These are phyloP conservation scores for Tubosaeta sp. DNA, from an alignment of 768 basidiomycete genomes.

Conservation along the genomic window DNA sequence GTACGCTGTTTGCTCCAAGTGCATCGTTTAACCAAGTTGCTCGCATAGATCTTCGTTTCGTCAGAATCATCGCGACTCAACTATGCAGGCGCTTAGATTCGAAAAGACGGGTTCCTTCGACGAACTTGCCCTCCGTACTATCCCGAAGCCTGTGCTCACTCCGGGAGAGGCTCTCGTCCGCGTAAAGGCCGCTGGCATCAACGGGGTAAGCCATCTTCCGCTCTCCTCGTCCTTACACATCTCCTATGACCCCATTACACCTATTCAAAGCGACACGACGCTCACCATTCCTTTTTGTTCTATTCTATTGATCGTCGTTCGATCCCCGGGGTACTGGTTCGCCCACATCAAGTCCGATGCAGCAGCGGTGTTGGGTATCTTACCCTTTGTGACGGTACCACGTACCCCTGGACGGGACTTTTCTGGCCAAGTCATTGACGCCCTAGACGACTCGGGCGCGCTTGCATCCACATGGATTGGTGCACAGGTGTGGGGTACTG, in stretches of 20 bases:
- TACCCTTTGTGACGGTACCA: conserved; percentile 32
- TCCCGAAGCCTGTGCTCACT: conserved; percentile 24
- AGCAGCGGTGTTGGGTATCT: conserved; percentile 22
- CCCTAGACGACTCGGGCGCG: conserved; percentile 21
- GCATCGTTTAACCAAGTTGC: not conserved
- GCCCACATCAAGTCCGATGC: conserved; percentile 25
- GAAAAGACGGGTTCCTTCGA: conserved; percentile 31
- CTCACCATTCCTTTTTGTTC: not conserved
- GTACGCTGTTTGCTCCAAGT: not conserved
- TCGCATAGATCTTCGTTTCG: not conserved
- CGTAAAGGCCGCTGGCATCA: conserved; percentile 32
- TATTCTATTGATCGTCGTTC: too few species aligned
- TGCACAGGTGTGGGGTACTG: conserved; percentile 33
- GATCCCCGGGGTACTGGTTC: not conserved
- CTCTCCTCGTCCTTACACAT: not conserved
- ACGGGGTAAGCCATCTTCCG: conserved; percentile 22
- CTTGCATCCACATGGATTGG: conserved; percentile 22
- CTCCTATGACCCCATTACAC: not conserved
- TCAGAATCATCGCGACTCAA: conserved; percentile 2
- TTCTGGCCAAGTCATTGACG: conserved; percentile 33
- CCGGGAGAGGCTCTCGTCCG: conserved; percentile 32
- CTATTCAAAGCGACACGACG: not conserved
- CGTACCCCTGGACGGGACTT: conserved; percentile 32
- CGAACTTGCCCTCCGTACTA: conserved; percentile 17
- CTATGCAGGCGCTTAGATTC: conserved; percentile 32